Evolutionary conservation across 2,329 filamentous ascomycete genomes (phyloP), one percentile per base, ranked within the genome.

Genomic region (Allantophomopsis cytisporea): DNA sequence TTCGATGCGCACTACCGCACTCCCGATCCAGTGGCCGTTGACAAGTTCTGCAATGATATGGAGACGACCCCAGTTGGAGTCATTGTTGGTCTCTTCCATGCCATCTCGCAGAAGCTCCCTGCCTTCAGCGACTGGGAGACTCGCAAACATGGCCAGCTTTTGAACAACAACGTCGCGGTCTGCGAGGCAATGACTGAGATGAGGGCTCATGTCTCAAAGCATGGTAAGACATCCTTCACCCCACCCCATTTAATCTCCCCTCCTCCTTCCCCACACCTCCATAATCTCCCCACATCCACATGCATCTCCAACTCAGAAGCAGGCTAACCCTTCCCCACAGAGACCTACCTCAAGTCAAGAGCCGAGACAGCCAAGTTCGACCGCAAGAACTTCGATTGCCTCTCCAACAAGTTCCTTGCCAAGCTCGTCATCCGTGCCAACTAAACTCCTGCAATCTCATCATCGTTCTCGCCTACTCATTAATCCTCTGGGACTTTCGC

Each of bases 151-250:
- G 85, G 91, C 50, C 83, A 94, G 51, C 66, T 94, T 38, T 76
- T 95, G 44, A 83, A 87, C 64, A 93, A 89, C 60, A 94, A 96
- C 62, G 69, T 73, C 17, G 86, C 88, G 48, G 87, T 95, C 37
- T 95, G 89, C 63, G 86, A 93, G 56, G 87, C 88, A 40, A 84
- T 96, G 85, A 94, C 86, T 17, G 88, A 96, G 71, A 88, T 96
- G 53, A 80, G 84, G 57, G 76, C 84, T 48, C 87, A 95, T 64
- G 85, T 96, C 44, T 78, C 82, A 55, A 88, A 91, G 76, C 83
- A 95, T 66, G 88, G 88, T 94, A 73, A 68, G 84, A 28, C 23
- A 28, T 3, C 23, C 23, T 28, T 8, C 23, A 28, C 23, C 23
- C 23, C 23, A 28, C 39, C 34, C 17, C 20, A 15, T 7, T 39